phyloP scores from a whole-genome alignment of 73 alveolate genomes.

The Paramecium primaurelia region DNA sequence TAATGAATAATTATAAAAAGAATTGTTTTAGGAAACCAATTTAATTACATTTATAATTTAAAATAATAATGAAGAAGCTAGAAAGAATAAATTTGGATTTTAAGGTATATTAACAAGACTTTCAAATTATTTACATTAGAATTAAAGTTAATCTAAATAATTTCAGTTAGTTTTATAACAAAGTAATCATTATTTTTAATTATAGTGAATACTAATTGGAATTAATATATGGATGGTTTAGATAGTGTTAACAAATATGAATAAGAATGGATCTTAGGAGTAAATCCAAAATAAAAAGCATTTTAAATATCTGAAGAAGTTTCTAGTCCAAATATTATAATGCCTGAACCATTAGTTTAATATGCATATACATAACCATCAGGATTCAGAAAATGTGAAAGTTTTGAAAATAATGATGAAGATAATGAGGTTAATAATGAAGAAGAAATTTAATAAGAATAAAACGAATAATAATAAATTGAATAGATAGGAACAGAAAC shows the following conservation, averaged over 20 bases:
- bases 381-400: neutral
- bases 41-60: neutral
- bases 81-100: neutral
- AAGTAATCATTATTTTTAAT: neutral
- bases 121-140: neutral
- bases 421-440: neutral
- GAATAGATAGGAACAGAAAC: neutral
- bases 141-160: neutral
- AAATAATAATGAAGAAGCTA: neutral
- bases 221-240: neutral
- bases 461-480: neutral
- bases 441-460: neutral
- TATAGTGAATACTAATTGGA: neutral
- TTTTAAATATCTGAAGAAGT: neutral
- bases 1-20: neutral
- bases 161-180: neutral
- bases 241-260: neutral
- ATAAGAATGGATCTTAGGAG: slow-evolving; percentile 1
- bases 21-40: neutral
- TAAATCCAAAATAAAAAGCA: neutral
- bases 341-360: neutral
- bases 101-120: neutral
- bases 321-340: neutral
- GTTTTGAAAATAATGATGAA: neutral
- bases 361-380: neutral